Conservation (phyloP, 2,329 filamentous ascomycete species). For the Trichophyton equinum region DNA sequence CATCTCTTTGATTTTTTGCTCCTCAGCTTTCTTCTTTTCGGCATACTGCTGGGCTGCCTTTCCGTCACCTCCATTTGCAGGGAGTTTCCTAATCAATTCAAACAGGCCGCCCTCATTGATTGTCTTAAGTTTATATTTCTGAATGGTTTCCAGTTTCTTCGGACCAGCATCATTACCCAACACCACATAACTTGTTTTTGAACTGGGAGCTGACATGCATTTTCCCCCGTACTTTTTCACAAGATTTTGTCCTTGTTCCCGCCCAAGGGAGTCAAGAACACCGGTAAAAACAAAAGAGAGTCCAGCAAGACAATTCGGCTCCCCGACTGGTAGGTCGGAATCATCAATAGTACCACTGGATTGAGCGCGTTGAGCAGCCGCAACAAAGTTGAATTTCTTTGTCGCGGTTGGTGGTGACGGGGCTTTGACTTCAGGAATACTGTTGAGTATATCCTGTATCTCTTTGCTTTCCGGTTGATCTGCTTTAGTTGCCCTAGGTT, state of each 20-base stretch:
- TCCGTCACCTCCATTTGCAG: constrained; percentile 74
- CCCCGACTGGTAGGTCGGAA: constrained; percentile 65
- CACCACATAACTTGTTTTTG: constrained; percentile 88
- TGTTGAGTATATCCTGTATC: constrained; percentile 75
- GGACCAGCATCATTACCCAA: constrained; percentile 84
- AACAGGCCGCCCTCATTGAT: constrained; percentile 92
- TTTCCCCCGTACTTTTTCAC: constrained; percentile 94
- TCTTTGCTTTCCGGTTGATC: constrained; percentile 54
- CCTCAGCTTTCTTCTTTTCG: constrained; percentile 73
- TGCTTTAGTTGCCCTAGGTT: constrained; percentile 52
- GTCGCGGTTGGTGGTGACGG: constrained; percentile 66
- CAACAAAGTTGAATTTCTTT: constrained; percentile 69
- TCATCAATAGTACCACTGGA: constrained; percentile 52
- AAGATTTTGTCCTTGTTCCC: constrained; percentile 72
- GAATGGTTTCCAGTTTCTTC: constrained; percentile 80
- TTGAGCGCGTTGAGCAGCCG: constrained; percentile 41
- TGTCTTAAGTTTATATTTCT: constrained; percentile 66
- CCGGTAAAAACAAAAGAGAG: constrained; percentile 94
- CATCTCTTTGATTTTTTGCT: constrained; percentile 66
- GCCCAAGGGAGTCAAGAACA: constrained; percentile 62
- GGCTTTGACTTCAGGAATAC: constrained; percentile 67
- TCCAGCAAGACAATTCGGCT: constrained; percentile 79
- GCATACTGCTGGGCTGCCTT: constrained; percentile 76
- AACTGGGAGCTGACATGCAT: constrained; percentile 70
- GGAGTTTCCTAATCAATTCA: constrained; percentile 65